Evolutionary conservation across 805 yeast species (phyloP), one percentile per base, ranked within the genome.

Genomic region (Metschnikowia peoriensis): DNA sequence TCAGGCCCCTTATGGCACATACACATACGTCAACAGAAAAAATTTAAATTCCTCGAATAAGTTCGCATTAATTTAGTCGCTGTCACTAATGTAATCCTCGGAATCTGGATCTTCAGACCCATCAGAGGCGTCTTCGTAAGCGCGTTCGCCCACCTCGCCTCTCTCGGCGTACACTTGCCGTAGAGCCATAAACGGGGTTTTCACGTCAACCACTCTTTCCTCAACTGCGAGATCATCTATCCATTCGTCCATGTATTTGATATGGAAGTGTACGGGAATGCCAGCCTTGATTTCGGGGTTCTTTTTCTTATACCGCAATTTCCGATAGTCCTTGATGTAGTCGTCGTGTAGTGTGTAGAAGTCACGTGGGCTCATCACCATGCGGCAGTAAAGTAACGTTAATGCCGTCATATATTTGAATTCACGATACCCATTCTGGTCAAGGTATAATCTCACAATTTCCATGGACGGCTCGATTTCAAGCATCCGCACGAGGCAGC

Each of bases 391-490:
- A n/a, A 87, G 62, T 34, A 92, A 75, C 0, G 84, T 81, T 50
- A 93, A 64, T 1, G 88, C 86, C 1, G 87, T 82, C 46, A 89
- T 67, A 62, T 90, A 91, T 67, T 89, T 89, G 77, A 92, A 92
- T 56, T 69, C 69, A 29, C 66, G 60, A 53, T 60, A 67, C 50
- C 85, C 83, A 46, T 74, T 70, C 60, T 92, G 94, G 1, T 66
- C 66, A 11, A 86, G 68, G 56, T 81, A 77, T 49, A 83, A 77
- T 15, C 71, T 63, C 2, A 88, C 63, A 5, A 89, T 81, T 5
- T 82, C 88, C 10, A 63, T 61, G 1, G 77, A 61, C 0, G 97
- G 97, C 55, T 82, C 82, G 15, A 94, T 67, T 66, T 93, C 96
- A 5, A 92, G 73, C 52, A 93, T 65, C 57, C 93, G 83, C 62